Evolutionary conservation across 352 stramenopile species (phyloP).

Genomic region (Globisporangium echinulatum): DNA sequence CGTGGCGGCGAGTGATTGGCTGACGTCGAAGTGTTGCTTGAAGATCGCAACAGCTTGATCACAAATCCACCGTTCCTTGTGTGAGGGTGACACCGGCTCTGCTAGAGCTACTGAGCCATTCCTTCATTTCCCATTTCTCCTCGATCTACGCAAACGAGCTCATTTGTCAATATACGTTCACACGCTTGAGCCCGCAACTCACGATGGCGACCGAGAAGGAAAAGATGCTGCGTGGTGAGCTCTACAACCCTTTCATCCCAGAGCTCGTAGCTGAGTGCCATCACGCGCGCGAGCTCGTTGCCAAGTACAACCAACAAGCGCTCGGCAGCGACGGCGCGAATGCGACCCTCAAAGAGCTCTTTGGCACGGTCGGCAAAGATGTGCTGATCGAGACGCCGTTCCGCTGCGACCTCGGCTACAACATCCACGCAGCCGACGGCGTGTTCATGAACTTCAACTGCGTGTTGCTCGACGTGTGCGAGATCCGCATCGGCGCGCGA

Average conservation of each 20-base stretch:
- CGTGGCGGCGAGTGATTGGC: neutral
- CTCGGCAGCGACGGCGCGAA: conserved; percentile 19
- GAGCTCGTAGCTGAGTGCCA: conserved; percentile 34
- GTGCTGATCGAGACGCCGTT: conserved; percentile 75
- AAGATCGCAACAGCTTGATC: no score
- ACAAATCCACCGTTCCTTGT: no score
- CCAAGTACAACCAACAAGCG: conserved; percentile 35
- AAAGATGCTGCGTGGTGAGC: conserved; percentile 53
- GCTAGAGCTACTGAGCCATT: neutral
- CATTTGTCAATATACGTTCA: neutral
- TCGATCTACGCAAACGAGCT: neutral
- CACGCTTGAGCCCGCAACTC: no score
- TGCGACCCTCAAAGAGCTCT: conserved; percentile 24
- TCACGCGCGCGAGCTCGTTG: conserved; percentile 25
- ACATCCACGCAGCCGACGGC: conserved; percentile 60
- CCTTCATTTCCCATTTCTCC: neutral
- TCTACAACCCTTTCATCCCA: conserved; percentile 30
- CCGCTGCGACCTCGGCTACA: conserved; percentile 83
- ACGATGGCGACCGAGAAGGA: conserved; percentile 31
- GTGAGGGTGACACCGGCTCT: no score
- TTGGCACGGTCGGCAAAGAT: conserved; percentile 31
- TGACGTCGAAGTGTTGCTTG: no score
- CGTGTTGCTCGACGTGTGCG: conserved; percentile 72
- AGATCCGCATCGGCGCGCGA: conserved; percentile 67
- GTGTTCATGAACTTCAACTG: conserved; percentile 89